These are phyloP conservation scores for Pterocarpus macrocarpus DNA, from an alignment of 306 rosid species.

Conservation along the genomic window DNA sequence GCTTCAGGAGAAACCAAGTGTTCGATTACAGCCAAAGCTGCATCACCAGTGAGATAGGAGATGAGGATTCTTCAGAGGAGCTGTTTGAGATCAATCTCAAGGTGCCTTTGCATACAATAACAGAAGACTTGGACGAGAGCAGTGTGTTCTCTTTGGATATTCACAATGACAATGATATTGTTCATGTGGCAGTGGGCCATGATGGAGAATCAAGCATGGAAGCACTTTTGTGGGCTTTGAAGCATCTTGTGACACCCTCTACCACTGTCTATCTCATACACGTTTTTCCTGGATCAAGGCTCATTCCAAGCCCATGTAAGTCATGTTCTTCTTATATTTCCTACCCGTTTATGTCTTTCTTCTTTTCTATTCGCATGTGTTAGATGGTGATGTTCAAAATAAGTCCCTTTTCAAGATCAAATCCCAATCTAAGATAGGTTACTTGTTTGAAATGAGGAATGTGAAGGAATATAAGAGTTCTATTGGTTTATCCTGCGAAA, in stretches of 20 bases:
- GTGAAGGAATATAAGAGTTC: not conserved
- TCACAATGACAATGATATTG: constrained; percentile 42
- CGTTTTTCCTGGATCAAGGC: constrained; percentile 57
- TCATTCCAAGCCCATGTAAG: constrained; percentile 68
- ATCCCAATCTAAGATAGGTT: not conserved
- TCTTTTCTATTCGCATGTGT: not conserved
- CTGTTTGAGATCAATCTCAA: constrained; percentile 3
- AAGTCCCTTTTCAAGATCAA: not conserved
- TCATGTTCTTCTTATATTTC: constrained; percentile 3
- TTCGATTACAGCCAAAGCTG: not conserved
- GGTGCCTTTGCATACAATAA: constrained; percentile 51
- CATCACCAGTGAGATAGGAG: constrained; percentile 52
- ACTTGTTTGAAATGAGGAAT: not conserved
- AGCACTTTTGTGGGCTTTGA: constrained; percentile 61
- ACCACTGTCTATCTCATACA: constrained; percentile 57
- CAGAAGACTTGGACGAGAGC: constrained; percentile 50
- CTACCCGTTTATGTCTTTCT: not conserved
- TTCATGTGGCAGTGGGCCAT: constrained; percentile 70
- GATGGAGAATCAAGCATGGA: constrained; percentile 62
- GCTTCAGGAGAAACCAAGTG: constrained; percentile 25
- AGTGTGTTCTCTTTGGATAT: constrained; percentile 30
- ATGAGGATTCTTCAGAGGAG: constrained; percentile 41
- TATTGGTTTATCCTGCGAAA: not conserved
- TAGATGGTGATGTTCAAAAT: not conserved
- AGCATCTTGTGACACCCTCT: constrained; percentile 46